A percentile compares a stretch with the other conserved stretches of the same genome.
These are phyloP conservation scores for Dothidotthia symphoricarpi DNA, from an alignment of 2,329 filamentous ascomycete genomes.

Conservation along the genomic window DNA sequence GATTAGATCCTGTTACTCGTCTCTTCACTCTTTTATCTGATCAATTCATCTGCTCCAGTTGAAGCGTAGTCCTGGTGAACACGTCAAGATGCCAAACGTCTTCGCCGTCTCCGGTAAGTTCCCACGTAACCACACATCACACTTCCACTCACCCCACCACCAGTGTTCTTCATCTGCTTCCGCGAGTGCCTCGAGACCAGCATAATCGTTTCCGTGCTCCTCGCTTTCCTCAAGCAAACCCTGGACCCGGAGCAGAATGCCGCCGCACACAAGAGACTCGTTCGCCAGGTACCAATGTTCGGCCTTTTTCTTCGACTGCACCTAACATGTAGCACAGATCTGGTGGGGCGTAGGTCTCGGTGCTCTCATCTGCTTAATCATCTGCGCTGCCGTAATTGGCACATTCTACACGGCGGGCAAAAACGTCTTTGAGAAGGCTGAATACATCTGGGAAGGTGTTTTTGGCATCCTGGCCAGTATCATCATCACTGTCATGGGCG, in stretches of 20 bases:
- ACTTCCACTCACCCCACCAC: conserved; percentile 1
- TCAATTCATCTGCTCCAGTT: neutral
- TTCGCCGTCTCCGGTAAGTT: conserved; percentile 65
- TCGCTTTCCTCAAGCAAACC: conserved; percentile 81
- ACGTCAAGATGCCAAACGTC: conserved; percentile 59
- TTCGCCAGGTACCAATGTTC: conserved; percentile 49
- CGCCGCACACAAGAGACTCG: conserved; percentile 64
- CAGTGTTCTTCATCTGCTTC: conserved; percentile 86
- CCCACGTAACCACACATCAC: neutral
- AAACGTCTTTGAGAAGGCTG: conserved; percentile 65
- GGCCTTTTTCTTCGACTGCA: conserved; percentile 49
- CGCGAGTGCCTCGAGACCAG: conserved; percentile 79
- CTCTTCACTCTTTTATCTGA: too few relatives aligned
- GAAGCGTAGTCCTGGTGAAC: neutral
- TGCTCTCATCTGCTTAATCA: conserved; percentile 62
- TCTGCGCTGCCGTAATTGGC: conserved; percentile 67
- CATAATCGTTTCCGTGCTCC: conserved; percentile 82
- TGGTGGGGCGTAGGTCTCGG: conserved; percentile 67
- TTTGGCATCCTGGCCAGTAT: conserved; percentile 72
- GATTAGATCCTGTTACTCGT: too few relatives aligned
- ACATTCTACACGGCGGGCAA: conserved; percentile 69
- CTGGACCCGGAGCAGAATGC: conserved; percentile 64
- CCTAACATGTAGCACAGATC: conserved; percentile 52
- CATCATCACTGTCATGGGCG: conserved; percentile 80
- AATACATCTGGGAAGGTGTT: conserved; percentile 77